Percentiles rank a stretch among this genome's conserved stretches.
Conservation (phyloP, 2,329 filamentous ascomycete species). For the Lasiodiplodia sp. region DNA sequence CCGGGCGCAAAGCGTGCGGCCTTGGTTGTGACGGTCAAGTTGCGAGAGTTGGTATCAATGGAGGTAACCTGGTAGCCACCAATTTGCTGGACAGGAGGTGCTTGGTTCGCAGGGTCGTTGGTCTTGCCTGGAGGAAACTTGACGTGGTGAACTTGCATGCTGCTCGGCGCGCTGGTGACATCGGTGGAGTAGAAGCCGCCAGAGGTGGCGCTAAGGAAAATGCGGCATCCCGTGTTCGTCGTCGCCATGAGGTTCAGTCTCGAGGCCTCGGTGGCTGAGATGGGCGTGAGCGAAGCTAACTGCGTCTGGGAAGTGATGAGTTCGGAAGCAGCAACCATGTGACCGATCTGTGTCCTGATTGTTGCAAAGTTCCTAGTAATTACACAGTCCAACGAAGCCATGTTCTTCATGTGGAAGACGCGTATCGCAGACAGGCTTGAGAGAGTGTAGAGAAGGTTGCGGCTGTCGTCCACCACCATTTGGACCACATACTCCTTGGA, state of each 20-base stretch:
- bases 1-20: constrained; percentile 76
- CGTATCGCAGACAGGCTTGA: constrained; percentile 88
- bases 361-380: constrained; percentile 62
- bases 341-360: constrained; percentile 75
- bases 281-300: constrained; percentile 86
- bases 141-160: constrained; percentile 97
- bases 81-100: constrained; percentile 12
- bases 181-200: constrained; percentile 69
- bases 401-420: constrained; percentile 82
- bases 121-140: constrained; percentile 78
- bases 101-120: constrained; percentile 33
- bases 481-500: constrained; percentile 71
- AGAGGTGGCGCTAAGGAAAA: constrained; percentile 90
- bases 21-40: constrained; percentile 45
- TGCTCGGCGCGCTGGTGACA: constrained; percentile 62
- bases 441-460: constrained; percentile 88
- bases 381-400: constrained; percentile 59
- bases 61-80: constrained; percentile 25
- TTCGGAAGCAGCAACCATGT: constrained; percentile 78
- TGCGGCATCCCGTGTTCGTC: constrained; percentile 86
- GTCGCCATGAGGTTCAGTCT: constrained; percentile 89
- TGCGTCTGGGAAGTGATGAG: constrained; percentile 71
- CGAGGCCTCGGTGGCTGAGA: constrained; percentile 78
- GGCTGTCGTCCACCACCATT: constrained; percentile 86
- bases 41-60: constrained; percentile 44